phyloP scores from a whole-genome alignment of 345 rosid species.

The Mangifera indica region DNA sequence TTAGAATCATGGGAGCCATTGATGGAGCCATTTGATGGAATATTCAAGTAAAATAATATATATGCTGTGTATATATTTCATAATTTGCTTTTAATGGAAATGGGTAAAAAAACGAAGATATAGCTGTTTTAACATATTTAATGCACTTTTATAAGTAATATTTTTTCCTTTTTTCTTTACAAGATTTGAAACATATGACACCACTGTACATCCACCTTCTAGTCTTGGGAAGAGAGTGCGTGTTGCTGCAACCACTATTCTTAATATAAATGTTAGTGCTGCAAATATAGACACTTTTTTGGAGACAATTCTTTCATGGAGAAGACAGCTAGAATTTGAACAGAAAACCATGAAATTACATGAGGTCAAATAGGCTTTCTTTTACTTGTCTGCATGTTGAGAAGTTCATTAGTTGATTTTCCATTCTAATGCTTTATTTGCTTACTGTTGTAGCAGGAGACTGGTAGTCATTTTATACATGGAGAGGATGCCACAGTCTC shows the following conservation, averaged over 20 bases:
- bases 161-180: conserved; percentile 16
- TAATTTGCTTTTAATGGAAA: conserved; percentile 2
- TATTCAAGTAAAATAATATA: conserved; percentile 82
- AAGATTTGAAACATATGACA: conserved; percentile 92
- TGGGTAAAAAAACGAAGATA: neutral
- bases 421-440: conserved; percentile 21
- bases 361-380: conserved; percentile 49
- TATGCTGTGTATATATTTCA: conserved; percentile 18
- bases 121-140: conserved; percentile 13
- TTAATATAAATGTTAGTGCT: conserved; percentile 86
- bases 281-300: conserved; percentile 79
- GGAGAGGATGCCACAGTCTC: conserved; percentile 68
- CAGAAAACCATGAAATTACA: conserved; percentile 70
- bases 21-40: conserved; percentile 98
- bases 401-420: conserved; percentile 7
- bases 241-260: conserved; percentile 73
- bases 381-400: conserved; percentile 12
- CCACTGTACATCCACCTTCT: conserved; percentile 51
- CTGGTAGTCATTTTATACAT: conserved; percentile 38
- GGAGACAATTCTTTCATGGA: conserved; percentile 84
- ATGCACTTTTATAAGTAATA: conserved; percentile 10
- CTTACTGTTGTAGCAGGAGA: conserved; percentile 46
- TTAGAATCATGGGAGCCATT: conserved; percentile 99
- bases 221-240: conserved; percentile 81
- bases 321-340: conserved; percentile 84